Evolutionary conservation across 441 rosid genomes (phyloP), one percentile per base, ranked within the genome.

Genomic region (Euphorbia corollata): DNA sequence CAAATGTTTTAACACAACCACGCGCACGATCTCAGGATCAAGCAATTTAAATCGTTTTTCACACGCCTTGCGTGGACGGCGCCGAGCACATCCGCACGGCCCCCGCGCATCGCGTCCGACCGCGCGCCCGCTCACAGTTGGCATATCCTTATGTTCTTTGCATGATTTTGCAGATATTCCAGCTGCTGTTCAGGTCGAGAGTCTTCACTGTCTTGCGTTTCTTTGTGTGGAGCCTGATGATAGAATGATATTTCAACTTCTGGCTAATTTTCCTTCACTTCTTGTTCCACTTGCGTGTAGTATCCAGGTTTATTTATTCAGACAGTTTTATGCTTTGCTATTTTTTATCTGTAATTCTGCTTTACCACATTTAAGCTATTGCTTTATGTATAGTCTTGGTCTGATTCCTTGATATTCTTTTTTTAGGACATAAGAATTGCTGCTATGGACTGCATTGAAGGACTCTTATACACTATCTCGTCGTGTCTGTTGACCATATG

Each of bases 401-500:
- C 50, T 73, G 10, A 64, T 68, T 64, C 64, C 32, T 18, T 60
- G 54, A 39, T 8, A 7, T 3, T 63, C 27, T 45, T 59, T 77
- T 76, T 80, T 73, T 84, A 96, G 99, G 97, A 80, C 68, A 48
- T 83, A 50, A 86, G 86, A 75, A 58, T 67, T 69, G 87, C 97
- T 75, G 92, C 97, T 53, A 89, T 92, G 89, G 78, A 80, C 63
- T 90, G 97, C 81, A 71, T 90, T 64, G 98, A 92, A 80, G 87
- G 80, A 61, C 74, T 90, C n/a, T 45, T 75, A 69, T 75, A 70
- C 83, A 45, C 71, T 92, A 63, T 79, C 88, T 69, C 71, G 80
- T 64, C 87, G 77, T 36, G 80, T n/a, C n/a, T n/a, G n/a, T 81
- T 61, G 91, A 93, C 76, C 60, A 71, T 45, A 85, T 88, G 71